Conservation (phyloP, 2,329 filamentous ascomycete species). For the Hirsutella minnesotensis region DNA sequence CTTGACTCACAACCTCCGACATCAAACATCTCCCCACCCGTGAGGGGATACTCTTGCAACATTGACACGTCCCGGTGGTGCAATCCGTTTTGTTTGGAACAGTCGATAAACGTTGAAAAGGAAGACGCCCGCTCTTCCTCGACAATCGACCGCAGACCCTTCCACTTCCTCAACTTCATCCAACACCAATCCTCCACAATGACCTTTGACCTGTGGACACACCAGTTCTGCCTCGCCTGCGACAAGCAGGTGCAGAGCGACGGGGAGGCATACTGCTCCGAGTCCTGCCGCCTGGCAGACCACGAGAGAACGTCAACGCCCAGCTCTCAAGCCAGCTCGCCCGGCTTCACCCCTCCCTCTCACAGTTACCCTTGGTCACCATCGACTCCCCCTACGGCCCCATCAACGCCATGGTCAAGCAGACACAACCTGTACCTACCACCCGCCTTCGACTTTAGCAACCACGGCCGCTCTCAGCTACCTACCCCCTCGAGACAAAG, state of each 20-base stretch:
- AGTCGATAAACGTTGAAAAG: slow-evolving; percentile 1
- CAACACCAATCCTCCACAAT: slow-evolving; percentile 23
- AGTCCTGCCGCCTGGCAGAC: slow-evolving; percentile 79
- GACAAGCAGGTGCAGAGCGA: slow-evolving; percentile 67
- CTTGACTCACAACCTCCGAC: slow-evolving; percentile 9
- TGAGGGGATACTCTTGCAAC: slow-evolving; percentile 1
- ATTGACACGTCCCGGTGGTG: slow-evolving; percentile 1
- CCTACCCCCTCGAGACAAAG: slow-evolving; percentile 20
- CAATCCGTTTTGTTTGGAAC: not conserved
- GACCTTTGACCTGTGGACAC: slow-evolving; percentile 61
- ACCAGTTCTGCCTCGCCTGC: slow-evolving; percentile 88
- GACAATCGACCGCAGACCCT: not conserved
- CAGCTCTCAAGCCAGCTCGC: slow-evolving; percentile 47
- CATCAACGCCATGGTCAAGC: slow-evolving; percentile 6
- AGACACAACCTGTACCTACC: slow-evolving; percentile 52
- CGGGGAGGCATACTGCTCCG: slow-evolving; percentile 78
- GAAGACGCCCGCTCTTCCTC: slow-evolving; percentile 5
- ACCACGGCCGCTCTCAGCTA: slow-evolving; percentile 36
- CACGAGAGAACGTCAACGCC: slow-evolving; percentile 58
- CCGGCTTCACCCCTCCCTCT: slow-evolving; percentile 30
- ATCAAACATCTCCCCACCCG: slow-evolving; percentile 1
- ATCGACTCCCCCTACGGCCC: slow-evolving; percentile 6
- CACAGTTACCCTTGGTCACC: slow-evolving; percentile 40
- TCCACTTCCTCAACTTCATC: slow-evolving; percentile 10
- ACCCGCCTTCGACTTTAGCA: slow-evolving; percentile 61